These are phyloP conservation scores for Auriscalpium orientale DNA, from an alignment of 768 basidiomycete species.

Conservation along the genomic window DNA sequence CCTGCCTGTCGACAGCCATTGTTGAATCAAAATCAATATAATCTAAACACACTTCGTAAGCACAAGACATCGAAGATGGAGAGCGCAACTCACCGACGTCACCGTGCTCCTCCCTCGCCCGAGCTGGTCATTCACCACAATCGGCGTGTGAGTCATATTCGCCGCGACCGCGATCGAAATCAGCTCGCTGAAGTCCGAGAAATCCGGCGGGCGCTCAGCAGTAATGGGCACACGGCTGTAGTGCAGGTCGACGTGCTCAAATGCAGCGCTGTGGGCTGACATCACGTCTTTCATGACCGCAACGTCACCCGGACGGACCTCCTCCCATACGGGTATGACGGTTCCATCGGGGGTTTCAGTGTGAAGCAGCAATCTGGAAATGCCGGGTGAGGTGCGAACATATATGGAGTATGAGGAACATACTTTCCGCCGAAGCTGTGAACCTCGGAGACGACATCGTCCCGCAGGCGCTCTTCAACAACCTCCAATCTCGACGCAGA, in stretches of 20 bases:
- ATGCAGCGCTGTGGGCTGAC: constrained; percentile 41
- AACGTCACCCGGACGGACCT: constrained; percentile 63
- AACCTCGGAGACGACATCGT: constrained; percentile 83
- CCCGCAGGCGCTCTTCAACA: constrained; percentile 82
- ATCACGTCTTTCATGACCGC: constrained; percentile 86
- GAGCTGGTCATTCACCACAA: constrained; percentile 94
- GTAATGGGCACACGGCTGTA: constrained; percentile 91
- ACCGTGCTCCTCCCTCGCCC: constrained; percentile 88
- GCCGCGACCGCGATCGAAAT: constrained; percentile 72
- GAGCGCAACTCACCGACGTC: constrained; percentile 54
- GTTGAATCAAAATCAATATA: constrained; percentile 72
- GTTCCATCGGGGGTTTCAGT: constrained; percentile 83
- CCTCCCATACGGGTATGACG: constrained; percentile 93
- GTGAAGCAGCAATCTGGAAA: constrained; percentile 70
- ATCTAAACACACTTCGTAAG: constrained; percentile 37
- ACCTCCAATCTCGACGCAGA: constrained; percentile 83
- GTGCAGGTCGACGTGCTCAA: constrained; percentile 52
- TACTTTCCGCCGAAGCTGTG: constrained; percentile 78
- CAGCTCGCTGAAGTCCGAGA: constrained; percentile 64
- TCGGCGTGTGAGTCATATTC: constrained; percentile 60
- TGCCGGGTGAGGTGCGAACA: not conserved
- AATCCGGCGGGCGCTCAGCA: constrained; percentile 76
- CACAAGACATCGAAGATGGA: not conserved
- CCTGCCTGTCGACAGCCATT: constrained; percentile 56
- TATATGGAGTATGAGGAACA: constrained; percentile 8